Percentiles rank a stretch among this genome's conserved stretches.
Evolutionary conservation across 2,329 filamentous ascomycete species (phyloP).

Genomic region (Penicillium janthinellum): DNA sequence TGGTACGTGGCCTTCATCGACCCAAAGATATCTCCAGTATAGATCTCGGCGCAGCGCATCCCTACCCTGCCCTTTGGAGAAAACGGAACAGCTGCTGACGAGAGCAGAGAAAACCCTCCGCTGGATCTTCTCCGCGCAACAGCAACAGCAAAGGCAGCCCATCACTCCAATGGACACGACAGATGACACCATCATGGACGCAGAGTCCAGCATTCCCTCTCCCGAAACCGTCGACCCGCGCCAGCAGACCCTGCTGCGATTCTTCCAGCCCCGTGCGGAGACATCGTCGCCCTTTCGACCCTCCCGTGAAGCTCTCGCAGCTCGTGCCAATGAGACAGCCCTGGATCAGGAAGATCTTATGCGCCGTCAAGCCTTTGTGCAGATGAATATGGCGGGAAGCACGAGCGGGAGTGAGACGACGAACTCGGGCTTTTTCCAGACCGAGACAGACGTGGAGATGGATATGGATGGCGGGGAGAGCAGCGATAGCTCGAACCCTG

Average conservation of each 20-base stretch:
- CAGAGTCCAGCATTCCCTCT: slow-evolving; percentile 24
- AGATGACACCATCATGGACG: slow-evolving; percentile 33
- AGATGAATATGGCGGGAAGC: slow-evolving; percentile 18
- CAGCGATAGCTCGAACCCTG: slow-evolving; percentile 22
- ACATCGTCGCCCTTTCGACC: slow-evolving; percentile 19
- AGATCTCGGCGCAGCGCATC: neutral
- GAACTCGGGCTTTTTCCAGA: slow-evolving; percentile 24
- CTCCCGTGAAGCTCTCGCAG: slow-evolving; percentile 24
- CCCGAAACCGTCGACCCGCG: slow-evolving; percentile 39
- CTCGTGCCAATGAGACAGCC: slow-evolving; percentile 26
- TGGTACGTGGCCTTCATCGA: slow-evolving; percentile 42
- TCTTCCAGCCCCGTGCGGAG: slow-evolving; percentile 38
- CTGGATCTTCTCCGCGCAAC: slow-evolving; percentile 46
- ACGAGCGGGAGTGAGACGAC: slow-evolving; percentile 25
- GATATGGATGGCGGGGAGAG: slow-evolving; percentile 34
- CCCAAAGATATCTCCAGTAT: neutral
- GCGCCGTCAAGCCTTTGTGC: slow-evolving; percentile 24
- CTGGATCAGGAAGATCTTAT: slow-evolving; percentile 18
- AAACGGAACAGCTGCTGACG: slow-evolving; percentile 20
- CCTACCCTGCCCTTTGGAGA: neutral
- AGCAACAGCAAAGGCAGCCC: slow-evolving; percentile 31
- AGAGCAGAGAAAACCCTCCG: slow-evolving; percentile 44
- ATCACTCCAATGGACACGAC: slow-evolving; percentile 18
- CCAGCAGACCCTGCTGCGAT: slow-evolving; percentile 44
- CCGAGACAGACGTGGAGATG: slow-evolving; percentile 33